These are phyloP conservation scores for Aspergillus ostianus DNA, from an alignment of 495 filamentous ascomycete species.

Conservation along the genomic window DNA sequence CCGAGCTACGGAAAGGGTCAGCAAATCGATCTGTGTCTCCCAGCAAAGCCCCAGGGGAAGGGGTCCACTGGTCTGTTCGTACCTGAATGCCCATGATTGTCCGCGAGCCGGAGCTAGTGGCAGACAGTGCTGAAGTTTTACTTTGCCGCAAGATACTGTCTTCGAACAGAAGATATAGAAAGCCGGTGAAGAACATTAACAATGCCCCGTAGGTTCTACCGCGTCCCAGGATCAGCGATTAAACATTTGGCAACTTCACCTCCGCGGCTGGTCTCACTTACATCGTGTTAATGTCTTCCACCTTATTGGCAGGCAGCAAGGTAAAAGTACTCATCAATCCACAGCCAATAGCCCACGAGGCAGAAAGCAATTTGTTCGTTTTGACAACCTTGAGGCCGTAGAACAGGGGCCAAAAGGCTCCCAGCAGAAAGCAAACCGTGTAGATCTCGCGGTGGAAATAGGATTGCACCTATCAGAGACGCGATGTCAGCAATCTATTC, in stretches of 20 bases:
- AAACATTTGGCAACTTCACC: too few species aligned
- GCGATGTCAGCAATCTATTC: conserved; percentile 6
- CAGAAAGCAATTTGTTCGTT: conserved; percentile 59
- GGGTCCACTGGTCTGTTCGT: conserved; percentile 15
- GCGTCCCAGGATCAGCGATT: conserved; percentile 23
- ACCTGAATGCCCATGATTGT: conserved; percentile 58
- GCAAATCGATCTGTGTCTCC: not conserved
- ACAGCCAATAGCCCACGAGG: conserved; percentile 75
- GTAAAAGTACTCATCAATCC: conserved; percentile 87
- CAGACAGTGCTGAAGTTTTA: conserved; percentile 16
- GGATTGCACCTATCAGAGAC: conserved; percentile 59
- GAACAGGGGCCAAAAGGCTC: conserved; percentile 71
- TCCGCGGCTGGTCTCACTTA: conserved; percentile 28
- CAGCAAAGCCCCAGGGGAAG: not conserved
- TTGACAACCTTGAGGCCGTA: conserved; percentile 72
- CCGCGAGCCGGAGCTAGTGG: conserved; percentile 46
- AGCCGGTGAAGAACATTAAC: conserved; percentile 75
- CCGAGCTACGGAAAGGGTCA: conserved; percentile 53
- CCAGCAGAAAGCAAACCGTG: conserved; percentile 74
- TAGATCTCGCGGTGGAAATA: conserved; percentile 91
- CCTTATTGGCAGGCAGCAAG: conserved; percentile 79
- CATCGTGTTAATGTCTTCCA: conserved; percentile 76
- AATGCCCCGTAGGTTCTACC: conserved; percentile 69
- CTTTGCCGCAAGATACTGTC: conserved; percentile 55
- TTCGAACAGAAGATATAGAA: conserved; percentile 81